Evolutionary conservation across 768 basidiomycete genomes (phyloP), one percentile per base, ranked within the genome.

Genomic region (Coprinopsis sp.): DNA sequence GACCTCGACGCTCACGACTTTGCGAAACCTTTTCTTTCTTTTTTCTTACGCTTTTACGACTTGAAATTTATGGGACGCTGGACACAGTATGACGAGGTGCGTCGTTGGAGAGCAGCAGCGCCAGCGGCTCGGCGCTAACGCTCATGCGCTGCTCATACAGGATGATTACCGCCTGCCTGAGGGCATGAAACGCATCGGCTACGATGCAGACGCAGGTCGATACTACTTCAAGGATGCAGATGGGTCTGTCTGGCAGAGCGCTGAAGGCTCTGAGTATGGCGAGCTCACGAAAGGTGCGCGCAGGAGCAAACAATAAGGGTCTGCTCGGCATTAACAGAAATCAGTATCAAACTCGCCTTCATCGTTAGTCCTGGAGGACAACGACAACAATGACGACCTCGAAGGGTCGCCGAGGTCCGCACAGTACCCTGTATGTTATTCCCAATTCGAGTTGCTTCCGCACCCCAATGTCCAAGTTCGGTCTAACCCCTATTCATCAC

Each of bases 171-270:
- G 76, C 28, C 64, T 79, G 6, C 77, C 78, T 11, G 73, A 72
- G 48, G 78, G 78, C 42, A 74, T 79, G 76, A 68, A 78, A 51
- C 79, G 87, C 27, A 77, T 85, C 47, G 87, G 86, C 10, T 90
- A 89, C 58, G 87, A 91, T 64, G 67, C 81, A 3, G 87, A 90
- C 66, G 72, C 73, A 1, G 74, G 77, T 39, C 67, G 74, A 38
- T 88, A 89, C 67, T 73, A 74, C 58, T 90, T 82, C 65, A 72
- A 73, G 21, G 79, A 80, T 60, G 37, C 52, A 12, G 73, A 71
- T 37, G 84, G 86, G 8, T 64, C 58, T 63, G 51, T 80, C 57
- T 82, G 80, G 79, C 61, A 66, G 41, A 70, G 78, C n/a, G 64
- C 74, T 14, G 72, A 81, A 51, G 86, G 85, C 19, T 74, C 80